These are phyloP conservation scores for Trypanosoma rangeli DNA, from an alignment of 208 protist species.

Conservation along the genomic window DNA sequence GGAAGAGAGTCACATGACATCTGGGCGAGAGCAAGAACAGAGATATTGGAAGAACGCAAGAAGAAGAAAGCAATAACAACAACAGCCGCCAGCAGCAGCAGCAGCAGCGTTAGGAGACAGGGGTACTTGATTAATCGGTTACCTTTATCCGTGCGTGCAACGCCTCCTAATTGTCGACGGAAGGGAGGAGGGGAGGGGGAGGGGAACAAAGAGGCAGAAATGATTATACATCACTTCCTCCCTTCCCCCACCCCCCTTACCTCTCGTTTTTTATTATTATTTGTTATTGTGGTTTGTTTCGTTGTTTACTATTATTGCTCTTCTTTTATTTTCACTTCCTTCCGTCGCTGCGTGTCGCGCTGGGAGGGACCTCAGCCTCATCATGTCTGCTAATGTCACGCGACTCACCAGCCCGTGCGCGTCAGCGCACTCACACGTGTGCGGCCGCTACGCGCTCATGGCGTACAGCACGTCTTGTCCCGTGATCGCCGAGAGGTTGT, in stretches of 20 bases:
- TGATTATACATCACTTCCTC: neutral
- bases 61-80: neutral
- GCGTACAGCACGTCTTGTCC: constrained; percentile 90
- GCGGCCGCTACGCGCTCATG: constrained; percentile 45
- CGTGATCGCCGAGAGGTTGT: constrained; percentile 82
- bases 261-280: constrained; percentile 1
- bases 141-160: neutral
- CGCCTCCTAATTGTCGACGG: neutral
- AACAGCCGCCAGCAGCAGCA: neutral
- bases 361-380: no score
- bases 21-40: neutral
- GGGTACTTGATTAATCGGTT: no score
- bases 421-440: no score
- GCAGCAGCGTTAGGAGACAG: neutral
- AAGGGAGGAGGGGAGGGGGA: neutral
- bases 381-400: no score
- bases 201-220: neutral
- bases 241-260: constrained; percentile 1
- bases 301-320: neutral
- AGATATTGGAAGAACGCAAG: neutral
- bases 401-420: no score
- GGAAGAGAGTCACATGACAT: neutral
- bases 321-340: neutral
- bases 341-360: neutral
- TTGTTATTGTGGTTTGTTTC: neutral